These are phyloP conservation scores for Oleoguttula mirabilis DNA, from an alignment of 495 filamentous ascomycete species.

Conservation along the genomic window DNA sequence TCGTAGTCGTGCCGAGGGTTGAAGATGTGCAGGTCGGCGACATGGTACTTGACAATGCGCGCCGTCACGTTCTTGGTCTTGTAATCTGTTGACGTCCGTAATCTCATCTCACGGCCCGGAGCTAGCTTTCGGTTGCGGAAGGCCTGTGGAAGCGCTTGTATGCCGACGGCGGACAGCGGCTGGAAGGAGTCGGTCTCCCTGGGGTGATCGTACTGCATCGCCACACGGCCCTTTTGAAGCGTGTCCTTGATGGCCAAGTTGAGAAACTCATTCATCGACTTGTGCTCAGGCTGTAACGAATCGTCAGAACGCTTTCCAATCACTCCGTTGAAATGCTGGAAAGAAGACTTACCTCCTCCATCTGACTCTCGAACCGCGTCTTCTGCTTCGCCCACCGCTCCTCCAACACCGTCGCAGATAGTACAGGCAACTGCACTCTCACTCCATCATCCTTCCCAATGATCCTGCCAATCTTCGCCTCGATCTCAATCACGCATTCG, in stretches of 20 bases:
- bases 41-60: conserved; percentile 75
- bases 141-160: conserved; percentile 38
- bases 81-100: conserved; percentile 70
- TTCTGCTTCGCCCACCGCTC: conserved; percentile 11
- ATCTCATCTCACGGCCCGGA: conserved; percentile 45
- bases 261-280: conserved; percentile 62
- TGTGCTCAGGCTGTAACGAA: conserved; percentile 66
- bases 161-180: conserved; percentile 49
- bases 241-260: conserved; percentile 51
- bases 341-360: conserved; percentile 63
- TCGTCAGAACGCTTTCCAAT: too few relatives aligned
- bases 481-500: conserved; percentile 49
- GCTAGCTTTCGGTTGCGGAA: conserved; percentile 27
- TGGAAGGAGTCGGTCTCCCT: conserved; percentile 71
- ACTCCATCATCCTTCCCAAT: conserved; percentile 60
- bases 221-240: conserved; percentile 41
- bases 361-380: conserved; percentile 59
- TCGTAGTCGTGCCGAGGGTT: conserved; percentile 62
- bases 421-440: conserved; percentile 51
- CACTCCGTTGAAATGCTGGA: too few relatives aligned
- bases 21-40: conserved; percentile 74
- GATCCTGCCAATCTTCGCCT: conserved; percentile 77
- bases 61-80: conserved; percentile 58
- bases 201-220: conserved; percentile 67
- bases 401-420: conserved; percentile 53